phyloP scores from a whole-genome alignment of 306 rosid species.

The Mucuna pruriens region DNA sequence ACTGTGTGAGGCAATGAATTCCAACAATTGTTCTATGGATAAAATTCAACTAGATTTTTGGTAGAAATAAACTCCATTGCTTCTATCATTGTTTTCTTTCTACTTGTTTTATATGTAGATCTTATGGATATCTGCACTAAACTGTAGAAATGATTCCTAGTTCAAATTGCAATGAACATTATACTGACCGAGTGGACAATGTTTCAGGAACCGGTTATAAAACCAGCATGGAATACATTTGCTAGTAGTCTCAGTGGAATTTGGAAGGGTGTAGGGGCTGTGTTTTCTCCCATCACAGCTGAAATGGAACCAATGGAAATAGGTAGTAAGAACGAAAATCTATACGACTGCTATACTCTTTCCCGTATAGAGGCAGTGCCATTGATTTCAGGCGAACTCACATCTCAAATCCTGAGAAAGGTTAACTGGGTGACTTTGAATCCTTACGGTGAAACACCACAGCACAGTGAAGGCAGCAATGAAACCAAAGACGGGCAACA shows the following conservation, averaged over 20 bases:
- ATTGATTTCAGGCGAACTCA: conserved; percentile 48
- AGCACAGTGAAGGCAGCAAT: conserved; percentile 35
- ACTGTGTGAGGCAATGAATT: background rate
- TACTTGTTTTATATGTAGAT: background rate
- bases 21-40: background rate
- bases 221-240: conserved; percentile 90
- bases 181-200: conserved; percentile 33
- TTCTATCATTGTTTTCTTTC: conserved; percentile 13
- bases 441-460: conserved; percentile 73
- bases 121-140: conserved; percentile 21
- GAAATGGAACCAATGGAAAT: conserved; percentile 94
- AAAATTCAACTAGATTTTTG: conserved; percentile 21
- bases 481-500: conserved; percentile 40
- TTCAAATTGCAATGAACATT: conserved; percentile 14
- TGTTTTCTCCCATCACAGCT: conserved; percentile 89
- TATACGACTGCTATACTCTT: conserved; percentile 91
- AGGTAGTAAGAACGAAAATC: conserved; percentile 64
- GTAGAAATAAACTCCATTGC: conserved; percentile 1
- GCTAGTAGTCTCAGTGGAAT: conserved; percentile 92
- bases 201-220: conserved; percentile 94
- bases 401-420: conserved; percentile 68
- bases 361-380: conserved; percentile 68
- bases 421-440: conserved; percentile 94
- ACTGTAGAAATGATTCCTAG: conserved; percentile 5
- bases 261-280: conserved; percentile 98